Conservation (phyloP, 495 filamentous ascomycete genomes). For the Aspergillus biplanus region DNA sequence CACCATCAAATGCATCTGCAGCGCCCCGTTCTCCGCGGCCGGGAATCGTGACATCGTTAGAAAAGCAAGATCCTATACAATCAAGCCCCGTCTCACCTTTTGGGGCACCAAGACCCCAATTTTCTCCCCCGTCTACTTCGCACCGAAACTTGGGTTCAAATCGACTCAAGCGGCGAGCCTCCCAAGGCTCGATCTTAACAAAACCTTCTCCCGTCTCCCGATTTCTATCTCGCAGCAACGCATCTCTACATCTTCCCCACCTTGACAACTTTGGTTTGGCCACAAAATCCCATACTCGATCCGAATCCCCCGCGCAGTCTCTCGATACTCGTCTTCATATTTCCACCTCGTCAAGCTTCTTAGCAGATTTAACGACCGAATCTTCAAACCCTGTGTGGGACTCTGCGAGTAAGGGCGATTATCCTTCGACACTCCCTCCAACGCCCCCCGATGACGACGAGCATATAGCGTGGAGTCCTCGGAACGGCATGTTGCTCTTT, state of each 20-base stretch:
- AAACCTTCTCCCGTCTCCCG: slow-evolving; percentile 46
- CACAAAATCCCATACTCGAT: slow-evolving; percentile 29
- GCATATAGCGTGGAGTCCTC: slow-evolving; percentile 43
- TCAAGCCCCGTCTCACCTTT: slow-evolving; percentile 27
- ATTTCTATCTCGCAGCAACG: slow-evolving; percentile 45
- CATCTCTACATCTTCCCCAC: slow-evolving; percentile 43
- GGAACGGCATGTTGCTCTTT: slow-evolving; percentile 40
- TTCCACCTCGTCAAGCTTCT: slow-evolving; percentile 42
- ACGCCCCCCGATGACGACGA: slow-evolving; percentile 52
- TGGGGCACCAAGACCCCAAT: slow-evolving; percentile 15
- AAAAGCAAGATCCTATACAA: slow-evolving; percentile 21
- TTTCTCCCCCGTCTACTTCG: slow-evolving; percentile 21
- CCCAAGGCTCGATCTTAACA: slow-evolving; percentile 44
- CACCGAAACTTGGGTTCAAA: slow-evolving; percentile 23
- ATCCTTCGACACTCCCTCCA: slow-evolving; percentile 42
- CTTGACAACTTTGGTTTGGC: slow-evolving; percentile 43
- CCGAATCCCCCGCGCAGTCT: slow-evolving; percentile 39
- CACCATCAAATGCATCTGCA: slow-evolving; percentile 20
- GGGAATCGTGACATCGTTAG: slow-evolving; percentile 19
- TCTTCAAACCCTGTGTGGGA: slow-evolving; percentile 34
- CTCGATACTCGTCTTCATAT: slow-evolving; percentile 44
- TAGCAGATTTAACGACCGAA: slow-evolving; percentile 33
- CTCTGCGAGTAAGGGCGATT: slow-evolving; percentile 36
- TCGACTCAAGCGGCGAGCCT: slow-evolving; percentile 45
- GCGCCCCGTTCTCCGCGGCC: slow-evolving; percentile 20